A percentile compares a stretch with the other conserved stretches of the same genome.
Evolutionary conservation across 2,329 filamentous ascomycete species (phyloP).

Genomic region (Thermothelomyces thermophilus): DNA sequence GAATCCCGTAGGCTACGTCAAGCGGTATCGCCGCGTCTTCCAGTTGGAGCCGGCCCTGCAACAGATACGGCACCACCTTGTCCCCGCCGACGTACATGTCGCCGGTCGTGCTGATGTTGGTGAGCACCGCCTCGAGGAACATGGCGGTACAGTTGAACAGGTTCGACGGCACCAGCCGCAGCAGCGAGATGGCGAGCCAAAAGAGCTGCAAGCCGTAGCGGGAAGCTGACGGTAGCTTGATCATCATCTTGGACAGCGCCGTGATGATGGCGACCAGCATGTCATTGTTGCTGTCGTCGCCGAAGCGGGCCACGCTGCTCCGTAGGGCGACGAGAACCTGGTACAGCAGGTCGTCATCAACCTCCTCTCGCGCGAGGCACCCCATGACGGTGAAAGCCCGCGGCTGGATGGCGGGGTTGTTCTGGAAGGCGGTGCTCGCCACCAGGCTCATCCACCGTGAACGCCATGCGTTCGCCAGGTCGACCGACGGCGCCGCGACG

Average conservation of each 20-base stretch:
- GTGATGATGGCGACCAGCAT: conserved; percentile 64
- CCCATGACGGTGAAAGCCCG: conserved; percentile 66
- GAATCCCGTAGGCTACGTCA: conserved; percentile 60
- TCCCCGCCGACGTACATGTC: conserved; percentile 52
- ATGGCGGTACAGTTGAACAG: conserved; percentile 61
- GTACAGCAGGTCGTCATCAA: conserved; percentile 64
- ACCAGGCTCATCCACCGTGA: conserved; percentile 69
- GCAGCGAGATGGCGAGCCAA: conserved; percentile 61
- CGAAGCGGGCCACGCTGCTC: conserved; percentile 58
- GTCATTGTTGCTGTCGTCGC: conserved; percentile 57
- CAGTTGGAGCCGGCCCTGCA: conserved; percentile 54
- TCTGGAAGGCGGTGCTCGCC: conserved; percentile 66
- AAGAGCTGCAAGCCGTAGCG: conserved; percentile 64
- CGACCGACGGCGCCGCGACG: conserved; percentile 56
- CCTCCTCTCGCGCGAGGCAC: conserved; percentile 62
- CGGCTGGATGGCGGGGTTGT: conserved; percentile 64
- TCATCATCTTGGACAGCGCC: conserved; percentile 64
- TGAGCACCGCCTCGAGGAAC: conserved; percentile 58
- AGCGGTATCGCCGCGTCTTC: conserved; percentile 56
- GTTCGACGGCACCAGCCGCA: conserved; percentile 54
- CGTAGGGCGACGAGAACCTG: conserved; percentile 63
- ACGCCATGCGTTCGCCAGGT: conserved; percentile 62
- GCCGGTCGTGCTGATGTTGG: conserved; percentile 55
- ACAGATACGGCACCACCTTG: conserved; percentile 52
- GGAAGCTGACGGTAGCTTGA: conserved; percentile 59